phyloP scores from a whole-genome alignment of 2,329 filamentous ascomycete genomes.

The Talaromyces islandicus region DNA sequence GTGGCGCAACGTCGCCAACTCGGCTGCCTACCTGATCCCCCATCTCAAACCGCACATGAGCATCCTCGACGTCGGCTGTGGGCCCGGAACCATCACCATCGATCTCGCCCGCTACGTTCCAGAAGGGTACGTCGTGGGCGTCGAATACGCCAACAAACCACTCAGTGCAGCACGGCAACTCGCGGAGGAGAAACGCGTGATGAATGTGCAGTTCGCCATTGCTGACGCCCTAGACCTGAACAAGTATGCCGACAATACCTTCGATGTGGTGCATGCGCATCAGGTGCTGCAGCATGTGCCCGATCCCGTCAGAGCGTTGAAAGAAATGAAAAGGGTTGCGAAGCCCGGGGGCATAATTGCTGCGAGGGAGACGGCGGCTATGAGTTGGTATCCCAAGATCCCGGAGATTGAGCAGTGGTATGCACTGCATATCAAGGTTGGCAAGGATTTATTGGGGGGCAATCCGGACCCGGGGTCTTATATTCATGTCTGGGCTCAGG shows the following conservation, averaged over 20 bases:
- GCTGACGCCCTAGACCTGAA: conserved; percentile 38
- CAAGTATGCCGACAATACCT: conserved; percentile 39
- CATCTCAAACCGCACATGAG: conserved; percentile 27
- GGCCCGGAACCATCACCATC: conserved; percentile 37
- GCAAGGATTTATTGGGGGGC: conserved; percentile 1
- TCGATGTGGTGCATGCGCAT: conserved; percentile 56
- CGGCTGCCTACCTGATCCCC: conserved; percentile 34
- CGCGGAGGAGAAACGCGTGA: conserved; percentile 13
- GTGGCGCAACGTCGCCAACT: conserved; percentile 29
- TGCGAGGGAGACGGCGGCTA: conserved; percentile 32
- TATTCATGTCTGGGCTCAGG: conserved; percentile 18
- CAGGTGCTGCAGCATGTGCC: conserved; percentile 54
- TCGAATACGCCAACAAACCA: conserved; percentile 28
- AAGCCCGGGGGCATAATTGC: conserved; percentile 50
- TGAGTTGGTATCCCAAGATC: conserved; percentile 26
- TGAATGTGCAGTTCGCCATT: conserved; percentile 28
- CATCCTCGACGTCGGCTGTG: conserved; percentile 42
- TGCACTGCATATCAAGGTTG: conserved; percentile 16
- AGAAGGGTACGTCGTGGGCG: conserved; percentile 31
- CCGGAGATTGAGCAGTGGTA: conserved; percentile 20
- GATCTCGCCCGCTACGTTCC: conserved; percentile 31
- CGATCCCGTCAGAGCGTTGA: conserved; percentile 45
- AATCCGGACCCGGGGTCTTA: conserved; percentile 15
- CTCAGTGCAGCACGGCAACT: conserved; percentile 22
- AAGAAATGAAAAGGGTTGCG: conserved; percentile 49